Evolutionary conservation across 345 rosid species (phyloP), one percentile per base, ranked within the genome.

Genomic region (Ceriops decandra): DNA sequence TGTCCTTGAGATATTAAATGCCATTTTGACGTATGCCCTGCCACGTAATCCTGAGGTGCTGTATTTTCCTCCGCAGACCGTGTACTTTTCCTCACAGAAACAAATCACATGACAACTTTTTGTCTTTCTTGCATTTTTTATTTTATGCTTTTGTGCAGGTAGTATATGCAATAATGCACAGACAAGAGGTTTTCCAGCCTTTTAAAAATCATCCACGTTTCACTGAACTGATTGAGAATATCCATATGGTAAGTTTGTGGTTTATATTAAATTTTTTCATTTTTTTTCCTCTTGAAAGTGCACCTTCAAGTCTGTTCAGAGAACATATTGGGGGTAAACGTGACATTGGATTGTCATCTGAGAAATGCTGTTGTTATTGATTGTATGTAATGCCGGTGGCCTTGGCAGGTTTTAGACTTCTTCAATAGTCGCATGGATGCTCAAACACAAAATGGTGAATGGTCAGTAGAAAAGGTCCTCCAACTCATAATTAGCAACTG

Each of bases 381-480:
- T 70, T 47, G 11, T 42, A 10, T 33, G 10, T 52, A 42, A 57
- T 22, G 31, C 59, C 42, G 63, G 63, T 38, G 57, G 49, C 27
- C 49, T 58, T 71, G 79, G 11, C 66, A 95, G 99, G 98, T 95
- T 17, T 79, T 95, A 62, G 98, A 95, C 68, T 92, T 88, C 69
- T 95, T 95, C 80, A 95, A 95, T 66, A 84, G 85, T 76, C 93
- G 96, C 19, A 85, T 95, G 83, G 99, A 95, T 80, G 80, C 93
- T 27, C 96, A 92, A 72, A 77, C 87, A 79, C 62, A 76, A 75
- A 91, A 87, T 72, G 85, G 99, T 68, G 98, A 88, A 77, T 95
- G 97, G 99, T 92, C 99, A 6, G 98, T 92, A 66, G 93, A 95
- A 77, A 90, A 86, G 75, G 99, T 95, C 72, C 96, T 95, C 63